Base-by-base conservation (phyloP, 2,329 filamentous ascomycete genomes). In the Dothidotthia symphoricarpi region DNA sequence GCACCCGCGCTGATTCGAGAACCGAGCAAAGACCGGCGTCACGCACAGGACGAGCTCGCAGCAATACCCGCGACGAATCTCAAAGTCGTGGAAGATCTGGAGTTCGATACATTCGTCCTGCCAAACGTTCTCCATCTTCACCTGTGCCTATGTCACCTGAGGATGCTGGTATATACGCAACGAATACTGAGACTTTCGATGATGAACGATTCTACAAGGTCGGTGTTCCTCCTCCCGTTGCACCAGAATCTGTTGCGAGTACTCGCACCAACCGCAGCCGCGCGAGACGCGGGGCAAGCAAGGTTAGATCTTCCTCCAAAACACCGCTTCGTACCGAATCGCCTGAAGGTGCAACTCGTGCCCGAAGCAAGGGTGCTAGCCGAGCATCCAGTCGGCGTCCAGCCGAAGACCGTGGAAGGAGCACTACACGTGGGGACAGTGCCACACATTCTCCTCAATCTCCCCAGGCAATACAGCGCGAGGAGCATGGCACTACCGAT, bases 71-170 rank as follows among this genome's bases (percentile, higher is more conserved):
- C 15, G 83, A 86, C 13, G 64, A 67, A 9, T 88, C 87, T 0
- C 79, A 84, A 49, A 84, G 85, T 28, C 81, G 86, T 40, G 86
- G 86, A 14, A 78, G 86, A 45, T 76, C 76, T 16, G 71, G 77
- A 10, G 75, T 78, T 29, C 78, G 83, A 15, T 84, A 82, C 48
- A 88, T 85, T 46, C 85, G 82, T 58, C 80, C 85, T 13, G 80
- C 82, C 10, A 95, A 95, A 68, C 78, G 86, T 15, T 96, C 91
- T 1, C 91, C 91, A 1, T 94, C 88, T 2, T 96, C 91, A 0
- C 91, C 91, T 0, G 78, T 95, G 2, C 88, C 90, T 3, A 96
- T 96, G 90, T 95, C 90, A 3, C 89, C 89, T 0, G 88, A 95
- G 54, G 89, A 96, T 55, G 68, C 72, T 13, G 69, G 67, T 3